phyloP scores from a whole-genome alignment of 2,329 filamentous ascomycete species.

The Zalaria obscura region DNA sequence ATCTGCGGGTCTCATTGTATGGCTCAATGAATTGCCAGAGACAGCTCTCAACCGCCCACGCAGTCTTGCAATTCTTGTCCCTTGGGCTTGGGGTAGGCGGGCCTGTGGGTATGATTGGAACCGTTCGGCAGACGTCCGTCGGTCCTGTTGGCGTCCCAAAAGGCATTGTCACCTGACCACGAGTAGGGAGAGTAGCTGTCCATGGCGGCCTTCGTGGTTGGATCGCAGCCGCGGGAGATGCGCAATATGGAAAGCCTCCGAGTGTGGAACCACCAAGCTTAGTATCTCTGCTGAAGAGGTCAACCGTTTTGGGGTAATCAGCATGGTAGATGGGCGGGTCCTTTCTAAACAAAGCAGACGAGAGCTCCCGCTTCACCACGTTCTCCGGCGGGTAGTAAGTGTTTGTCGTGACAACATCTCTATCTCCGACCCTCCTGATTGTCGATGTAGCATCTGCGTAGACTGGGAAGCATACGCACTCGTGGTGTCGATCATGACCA shows the following conservation, averaged over 20 bases:
- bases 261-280: background rate
- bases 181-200: too few species aligned
- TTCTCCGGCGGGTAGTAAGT: conserved; percentile 2
- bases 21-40: too few species aligned
- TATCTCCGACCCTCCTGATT: background rate
- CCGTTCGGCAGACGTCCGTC: too few species aligned
- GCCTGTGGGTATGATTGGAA: too few species aligned
- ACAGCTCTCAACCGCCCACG: too few species aligned
- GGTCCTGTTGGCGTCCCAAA: too few species aligned
- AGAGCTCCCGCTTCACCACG: conserved; percentile 1
- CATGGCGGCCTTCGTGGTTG: background rate
- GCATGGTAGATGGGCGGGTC: background rate
- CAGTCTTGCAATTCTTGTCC: too few species aligned
- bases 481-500: background rate
- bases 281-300: background rate
- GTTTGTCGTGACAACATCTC: background rate
- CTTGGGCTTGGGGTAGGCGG: too few species aligned
- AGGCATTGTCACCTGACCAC: too few species aligned
- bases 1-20: too few species aligned
- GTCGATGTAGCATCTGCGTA: conserved; percentile 1
- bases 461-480: conserved; percentile 4
- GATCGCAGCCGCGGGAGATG: conserved; percentile 1
- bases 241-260: conserved; percentile 2
- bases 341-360: conserved; percentile 1
- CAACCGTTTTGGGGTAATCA: background rate